phyloP scores from a whole-genome alignment of 2,329 filamentous ascomycete genomes.

The Penicillium sp. region DNA sequence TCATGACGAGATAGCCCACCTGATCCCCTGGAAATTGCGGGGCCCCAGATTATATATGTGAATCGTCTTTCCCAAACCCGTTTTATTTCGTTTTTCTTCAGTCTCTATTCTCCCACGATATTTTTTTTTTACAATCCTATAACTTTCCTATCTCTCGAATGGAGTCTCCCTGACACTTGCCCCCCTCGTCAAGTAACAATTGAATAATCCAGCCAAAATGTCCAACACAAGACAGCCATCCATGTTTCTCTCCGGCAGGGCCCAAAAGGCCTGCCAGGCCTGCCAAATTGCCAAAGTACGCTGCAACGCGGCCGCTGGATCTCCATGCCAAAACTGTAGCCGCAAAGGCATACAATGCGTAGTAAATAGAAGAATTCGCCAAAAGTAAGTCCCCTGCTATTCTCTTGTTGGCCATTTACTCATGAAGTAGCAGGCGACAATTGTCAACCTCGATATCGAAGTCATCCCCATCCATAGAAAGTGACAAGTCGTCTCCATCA shows the following conservation, averaged over 20 bases:
- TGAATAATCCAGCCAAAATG: constrained; percentile 3
- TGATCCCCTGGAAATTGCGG: constrained; percentile 3
- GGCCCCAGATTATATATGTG: constrained; percentile 10
- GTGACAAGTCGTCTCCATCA: background rate
- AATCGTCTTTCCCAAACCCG: background rate
- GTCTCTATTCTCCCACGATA: background rate
- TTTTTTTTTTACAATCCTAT: background rate
- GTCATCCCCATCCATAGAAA: background rate
- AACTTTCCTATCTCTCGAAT: background rate
- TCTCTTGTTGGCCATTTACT: background rate
- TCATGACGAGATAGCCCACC: constrained; percentile 4
- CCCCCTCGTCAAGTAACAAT: background rate
- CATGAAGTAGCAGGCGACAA: background rate
- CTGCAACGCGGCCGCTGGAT: constrained; percentile 16
- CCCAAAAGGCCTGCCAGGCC: constrained; percentile 17
- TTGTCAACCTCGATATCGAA: background rate
- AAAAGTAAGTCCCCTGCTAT: constrained; percentile 1
- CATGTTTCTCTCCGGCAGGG: constrained; percentile 5
- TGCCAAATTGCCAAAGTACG: constrained; percentile 21
- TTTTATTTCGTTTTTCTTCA: too few species aligned
- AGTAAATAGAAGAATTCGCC: constrained; percentile 9
- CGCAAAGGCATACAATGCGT: constrained; percentile 16
- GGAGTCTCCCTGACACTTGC: background rate
- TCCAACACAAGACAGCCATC: constrained; percentile 3
- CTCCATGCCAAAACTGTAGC: constrained; percentile 20